Base-by-base conservation (phyloP, 78 protist species). In the slime mould (Dictyostelium discoideum) region DNA sequence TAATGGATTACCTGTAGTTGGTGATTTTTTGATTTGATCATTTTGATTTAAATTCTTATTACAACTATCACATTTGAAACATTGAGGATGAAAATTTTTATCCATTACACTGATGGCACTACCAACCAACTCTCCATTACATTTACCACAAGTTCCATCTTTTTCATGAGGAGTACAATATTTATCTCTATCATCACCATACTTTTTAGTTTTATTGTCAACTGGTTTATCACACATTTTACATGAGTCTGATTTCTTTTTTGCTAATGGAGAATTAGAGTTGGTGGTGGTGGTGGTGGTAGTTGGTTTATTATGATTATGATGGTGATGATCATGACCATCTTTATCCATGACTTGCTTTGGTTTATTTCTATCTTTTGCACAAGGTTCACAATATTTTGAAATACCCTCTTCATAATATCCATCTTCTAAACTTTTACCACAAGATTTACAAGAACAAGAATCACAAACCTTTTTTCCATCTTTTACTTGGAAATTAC, bases 151-250 rank as follows among this genome's bases (percentile, higher is more conserved):
- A 69, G 87, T 80, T 29, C 32, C 84, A 8, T 88, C 94, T 2
- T 88, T 60, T 65, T 88, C 94, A 65, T 88, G 94, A n/a, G 94
- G 94, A 44, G 22, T 14, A 32, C 94, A 88, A 76, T 67, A 88
- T 7, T 54, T 78, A 46, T 88, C 94, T 39, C 94, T 60, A 46
- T 88, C 94, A 42, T 88, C 84, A 24, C 39, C 37, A 29, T 26
- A 26, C 29, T 79, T 84, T 65, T 80, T 88, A 16, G 26, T 69
- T 67, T 88, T 88, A 0, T 29, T 65, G 48, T 79, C 87, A 67
- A 88, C 44, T 42, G 94, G 81, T 72, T 78, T 69, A 3, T 78
- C 9, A 80, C 94, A 88, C 1, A 60, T 63, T 60, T 88, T 78
- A 80, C 94, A 88, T 14, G 63, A 40, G 18, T 85, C 63, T 44